phyloP scores from a whole-genome alignment of 305 asterid genomes.

The Ajuga reptans region DNA sequence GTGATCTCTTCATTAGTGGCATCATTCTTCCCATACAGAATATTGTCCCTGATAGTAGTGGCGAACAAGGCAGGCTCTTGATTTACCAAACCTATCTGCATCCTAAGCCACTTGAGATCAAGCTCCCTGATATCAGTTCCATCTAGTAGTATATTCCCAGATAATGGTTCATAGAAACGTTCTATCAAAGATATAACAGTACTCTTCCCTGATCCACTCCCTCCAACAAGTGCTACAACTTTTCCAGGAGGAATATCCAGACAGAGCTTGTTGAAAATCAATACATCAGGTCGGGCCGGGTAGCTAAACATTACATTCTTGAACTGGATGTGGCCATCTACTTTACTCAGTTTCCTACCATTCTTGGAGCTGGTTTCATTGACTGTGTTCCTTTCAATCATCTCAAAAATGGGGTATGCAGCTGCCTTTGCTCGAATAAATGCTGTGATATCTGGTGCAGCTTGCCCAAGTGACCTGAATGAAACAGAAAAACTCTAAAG shows the following conservation, averaged over 20 bases:
- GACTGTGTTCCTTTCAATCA: conserved; percentile 68
- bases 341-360: conserved; percentile 46
- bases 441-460: conserved; percentile 83
- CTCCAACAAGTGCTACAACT: conserved; percentile 90
- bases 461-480: conserved; percentile 81
- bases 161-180: conserved; percentile 77
- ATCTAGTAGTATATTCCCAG: conserved; percentile 62
- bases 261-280: conserved; percentile 57
- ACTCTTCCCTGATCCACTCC: conserved; percentile 98
- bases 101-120: conserved; percentile 77
- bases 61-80: conserved; percentile 97
- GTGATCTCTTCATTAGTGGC: conserved; percentile 71
- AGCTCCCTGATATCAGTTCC: conserved; percentile 59
- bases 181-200: conserved; percentile 83
- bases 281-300: conserved; percentile 76
- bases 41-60: conserved; percentile 80
- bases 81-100: conserved; percentile 83
- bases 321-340: conserved; percentile 82
- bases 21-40: conserved; percentile 70
- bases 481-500: neutral
- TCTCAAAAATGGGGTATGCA: conserved; percentile 84
- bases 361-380: conserved; percentile 38
- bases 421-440: conserved; percentile 82
- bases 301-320: conserved; percentile 67
- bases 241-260: conserved; percentile 84